Base-by-base conservation (phyloP, 1,284 basidiomycete species). In the Dichomitus squalens region DNA sequence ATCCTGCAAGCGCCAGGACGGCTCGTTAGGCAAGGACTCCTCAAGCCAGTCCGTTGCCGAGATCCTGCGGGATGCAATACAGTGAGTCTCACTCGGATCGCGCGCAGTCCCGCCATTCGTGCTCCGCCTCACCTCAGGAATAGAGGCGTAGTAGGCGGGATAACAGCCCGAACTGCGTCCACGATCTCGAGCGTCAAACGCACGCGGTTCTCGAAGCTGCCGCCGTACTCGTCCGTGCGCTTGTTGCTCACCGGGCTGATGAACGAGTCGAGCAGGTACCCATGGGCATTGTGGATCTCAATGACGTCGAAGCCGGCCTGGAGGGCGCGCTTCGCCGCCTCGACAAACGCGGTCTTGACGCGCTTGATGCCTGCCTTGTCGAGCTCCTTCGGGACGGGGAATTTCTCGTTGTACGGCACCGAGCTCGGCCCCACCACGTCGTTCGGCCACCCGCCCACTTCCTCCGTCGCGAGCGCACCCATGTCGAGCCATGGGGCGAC, bases 191-290 rank as follows among this genome's bases (percentile, higher is more conserved):
- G 70, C 2, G 81, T 77, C 7, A 90, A 69, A 14, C 88, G 75
- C 31, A 80, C 78, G 40, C 88, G 81, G 70, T 90, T 90, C 68
- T 90, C 87, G 63, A 90, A 85, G 64, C 78, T 82, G 2, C 90
- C 90, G 4, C 90, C 89, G 66, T 92, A 93, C 63, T 83, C 72
- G 68, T 92, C 90, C 2, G 80, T 87, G 12, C 90, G 82, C 63
- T 81, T 78, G 76, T 93, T 93, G 56, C 80, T 81, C 18, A 81
- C 68, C 0, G 88, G 88, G 57, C 84, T 85, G 43, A 84, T 39
- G 76, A 90, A 78, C 46, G 69, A 70, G 64, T 78, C 75, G 23
- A 87, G 60, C 25, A 87, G 71, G 71, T 86, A 88, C 36, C 86
- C 83, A 65, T 93, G 88, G 4, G 88, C 85, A 52, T 79, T 76